phyloP scores from a whole-genome alignment of 129 eudicot genomes.

The sunflower (Helianthus annuus) region DNA sequence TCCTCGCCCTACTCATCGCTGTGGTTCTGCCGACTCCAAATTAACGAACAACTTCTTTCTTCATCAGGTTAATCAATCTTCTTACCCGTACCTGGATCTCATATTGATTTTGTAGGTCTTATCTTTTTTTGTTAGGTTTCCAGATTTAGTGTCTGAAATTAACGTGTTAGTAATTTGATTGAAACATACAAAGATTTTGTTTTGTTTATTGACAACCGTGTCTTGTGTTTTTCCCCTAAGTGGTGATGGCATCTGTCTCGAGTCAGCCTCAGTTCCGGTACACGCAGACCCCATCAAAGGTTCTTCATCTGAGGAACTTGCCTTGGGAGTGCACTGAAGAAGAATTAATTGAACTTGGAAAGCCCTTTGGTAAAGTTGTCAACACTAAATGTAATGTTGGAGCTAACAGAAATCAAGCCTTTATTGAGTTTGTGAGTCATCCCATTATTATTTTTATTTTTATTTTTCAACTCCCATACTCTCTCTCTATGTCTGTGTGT shows the following conservation, averaged over 20 bases:
- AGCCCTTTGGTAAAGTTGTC: slow-evolving; percentile 91
- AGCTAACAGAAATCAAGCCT: slow-evolving; percentile 93
- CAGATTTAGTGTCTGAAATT: neutral
- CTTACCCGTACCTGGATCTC: slow-evolving; percentile 22
- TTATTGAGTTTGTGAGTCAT: slow-evolving; percentile 84
- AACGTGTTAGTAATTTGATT: neutral
- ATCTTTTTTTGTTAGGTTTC: neutral
- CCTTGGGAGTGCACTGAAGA: slow-evolving; percentile 98
- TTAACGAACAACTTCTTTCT: neutral
- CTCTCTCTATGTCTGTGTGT: neutral
- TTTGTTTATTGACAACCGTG: too few species aligned
- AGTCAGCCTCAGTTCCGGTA: slow-evolving; percentile 96
- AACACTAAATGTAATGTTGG: slow-evolving; percentile 97
- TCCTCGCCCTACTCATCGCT: slow-evolving; percentile 32
- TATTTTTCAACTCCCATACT: neutral
- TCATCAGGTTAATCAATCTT: slow-evolving; percentile 11
- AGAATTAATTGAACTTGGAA: slow-evolving; percentile 78
- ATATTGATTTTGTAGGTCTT: too few species aligned
- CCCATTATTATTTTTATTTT: neutral
- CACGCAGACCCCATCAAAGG: slow-evolving; percentile 94
- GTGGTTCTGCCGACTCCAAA: slow-evolving; percentile 27
- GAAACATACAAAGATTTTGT: neutral
- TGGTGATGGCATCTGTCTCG: slow-evolving; percentile 78
- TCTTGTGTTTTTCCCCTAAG: neutral
- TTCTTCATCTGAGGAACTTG: slow-evolving; percentile 90